Evolutionary conservation across 805 yeast genomes (phyloP).

Genomic region (Wilhelminamyces savonicus): DNA sequence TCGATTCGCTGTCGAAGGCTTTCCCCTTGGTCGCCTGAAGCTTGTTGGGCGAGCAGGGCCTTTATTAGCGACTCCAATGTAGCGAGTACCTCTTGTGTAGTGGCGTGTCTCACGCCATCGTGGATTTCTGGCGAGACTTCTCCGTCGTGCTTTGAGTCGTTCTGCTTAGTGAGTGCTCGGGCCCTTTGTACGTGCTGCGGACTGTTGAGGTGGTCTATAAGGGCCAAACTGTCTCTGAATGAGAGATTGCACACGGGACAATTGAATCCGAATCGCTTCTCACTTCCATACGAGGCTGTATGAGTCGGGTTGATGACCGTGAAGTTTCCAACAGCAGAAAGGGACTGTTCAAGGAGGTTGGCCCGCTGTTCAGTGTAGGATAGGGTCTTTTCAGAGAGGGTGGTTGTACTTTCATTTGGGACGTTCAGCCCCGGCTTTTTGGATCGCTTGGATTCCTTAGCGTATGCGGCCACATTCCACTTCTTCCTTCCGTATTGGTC

Average conservation of each 20-base stretch:
- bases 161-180: no score
- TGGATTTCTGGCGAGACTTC: constrained; percentile 16
- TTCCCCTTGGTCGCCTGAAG: constrained; percentile 9
- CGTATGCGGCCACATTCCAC: constrained; percentile 69
- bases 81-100: constrained; percentile 24
- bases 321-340: constrained; percentile 27
- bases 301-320: constrained; percentile 23
- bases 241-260: constrained; percentile 78
- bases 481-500: constrained; percentile 59
- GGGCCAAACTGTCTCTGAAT: constrained; percentile 75
- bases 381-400: constrained; percentile 10
- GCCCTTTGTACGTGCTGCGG: constrained; percentile 49
- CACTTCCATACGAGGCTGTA: constrained; percentile 17
- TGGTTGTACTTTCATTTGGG: constrained; percentile 2
- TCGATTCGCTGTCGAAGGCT: constrained; percentile 35
- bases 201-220: constrained; percentile 78
- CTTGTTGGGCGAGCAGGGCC: constrained; percentile 11
- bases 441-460: constrained; percentile 34
- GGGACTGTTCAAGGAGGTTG: constrained; percentile 22
- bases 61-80: constrained; percentile 25
- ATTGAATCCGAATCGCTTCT: constrained; percentile 75
- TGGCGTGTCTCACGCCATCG: constrained; percentile 31
- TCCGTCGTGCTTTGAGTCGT: no score
- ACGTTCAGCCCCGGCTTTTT: constrained; percentile 5
- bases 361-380: constrained; percentile 24